Evolutionary conservation across 495 filamentous ascomycete genomes (phyloP).

Genomic region (Thermothielavioides terrestris): DNA sequence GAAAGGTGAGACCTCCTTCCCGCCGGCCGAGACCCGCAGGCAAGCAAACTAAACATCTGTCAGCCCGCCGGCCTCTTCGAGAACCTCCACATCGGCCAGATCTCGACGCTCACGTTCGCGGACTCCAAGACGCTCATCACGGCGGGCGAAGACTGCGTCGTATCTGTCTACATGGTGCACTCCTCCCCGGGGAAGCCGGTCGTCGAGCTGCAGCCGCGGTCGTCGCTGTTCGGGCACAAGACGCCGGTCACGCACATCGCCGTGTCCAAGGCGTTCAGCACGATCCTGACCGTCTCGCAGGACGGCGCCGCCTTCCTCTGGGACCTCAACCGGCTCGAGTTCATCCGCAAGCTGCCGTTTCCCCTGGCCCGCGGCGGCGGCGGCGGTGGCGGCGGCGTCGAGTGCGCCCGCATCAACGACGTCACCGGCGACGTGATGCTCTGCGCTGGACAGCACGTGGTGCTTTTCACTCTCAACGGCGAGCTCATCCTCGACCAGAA

Average conservation of each 20-base stretch:
- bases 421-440: conserved; percentile 81
- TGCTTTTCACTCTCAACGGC: conserved; percentile 86
- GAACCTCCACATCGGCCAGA: conserved; percentile 81
- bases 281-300: conserved; percentile 64
- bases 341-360: conserved; percentile 66
- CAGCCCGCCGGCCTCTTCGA: conserved; percentile 73
- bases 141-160: conserved; percentile 80
- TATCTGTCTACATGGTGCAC: conserved; percentile 68
- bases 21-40: not conserved
- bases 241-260: conserved; percentile 71
- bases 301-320: conserved; percentile 83
- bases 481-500: conserved; percentile 69
- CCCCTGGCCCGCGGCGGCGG: conserved; percentile 26
- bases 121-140: conserved; percentile 88
- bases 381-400: no score
- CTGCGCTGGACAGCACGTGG: conserved; percentile 61
- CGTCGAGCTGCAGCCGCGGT: conserved; percentile 72
- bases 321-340: conserved; percentile 84
- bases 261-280: conserved; percentile 77
- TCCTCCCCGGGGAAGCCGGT: conserved; percentile 44
- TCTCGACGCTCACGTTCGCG: conserved; percentile 72
- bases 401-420: conserved; percentile 82
- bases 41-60: not conserved
- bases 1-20: conserved; percentile 40
- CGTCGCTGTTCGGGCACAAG: conserved; percentile 82